phyloP scores from a whole-genome alignment of 176 grass and related monocot species.

The Tuctoria greenei region DNA sequence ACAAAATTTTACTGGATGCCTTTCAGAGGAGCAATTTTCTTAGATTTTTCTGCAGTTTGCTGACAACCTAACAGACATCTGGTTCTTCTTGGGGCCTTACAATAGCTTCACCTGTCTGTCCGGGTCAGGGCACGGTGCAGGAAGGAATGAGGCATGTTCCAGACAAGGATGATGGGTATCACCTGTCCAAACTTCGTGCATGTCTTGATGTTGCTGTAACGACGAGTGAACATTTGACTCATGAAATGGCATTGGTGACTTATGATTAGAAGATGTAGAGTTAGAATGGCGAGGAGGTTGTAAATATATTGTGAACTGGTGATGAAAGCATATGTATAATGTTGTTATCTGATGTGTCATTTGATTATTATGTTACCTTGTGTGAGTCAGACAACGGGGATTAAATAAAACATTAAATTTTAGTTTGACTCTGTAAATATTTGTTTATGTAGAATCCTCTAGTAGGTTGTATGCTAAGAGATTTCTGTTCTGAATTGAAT shows the following conservation, averaged over 20 bases:
- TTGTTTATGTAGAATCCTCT: too few species aligned
- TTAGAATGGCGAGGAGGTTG: neutral
- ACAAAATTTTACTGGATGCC: neutral
- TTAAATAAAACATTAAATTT: too few species aligned
- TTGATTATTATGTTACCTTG: too few species aligned
- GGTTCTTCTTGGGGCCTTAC: too few species aligned
- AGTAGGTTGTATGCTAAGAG: too few species aligned
- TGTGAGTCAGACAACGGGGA: too few species aligned
- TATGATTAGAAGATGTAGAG: constrained; percentile 17
- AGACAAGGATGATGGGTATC: constrained; percentile 62
- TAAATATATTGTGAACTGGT: neutral
- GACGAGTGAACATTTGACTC: neutral
- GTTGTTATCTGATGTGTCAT: too few species aligned
- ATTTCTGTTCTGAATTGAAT: too few species aligned
- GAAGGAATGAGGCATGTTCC: constrained; percentile 86
- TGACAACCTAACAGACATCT: too few species aligned
- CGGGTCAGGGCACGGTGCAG: constrained; percentile 72
- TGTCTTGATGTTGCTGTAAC: constrained; percentile 23
- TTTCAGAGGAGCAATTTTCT: neutral
- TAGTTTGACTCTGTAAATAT: too few species aligned
- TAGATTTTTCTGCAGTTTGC: neutral
- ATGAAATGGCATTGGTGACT: constrained; percentile 13
- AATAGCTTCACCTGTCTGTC: neutral
- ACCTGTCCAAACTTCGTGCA: constrained; percentile 61
- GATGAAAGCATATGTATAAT: neutral